Base-by-base conservation (phyloP, 2,329 filamentous ascomycete genomes). In the Claviceps pazoutovae region DNA sequence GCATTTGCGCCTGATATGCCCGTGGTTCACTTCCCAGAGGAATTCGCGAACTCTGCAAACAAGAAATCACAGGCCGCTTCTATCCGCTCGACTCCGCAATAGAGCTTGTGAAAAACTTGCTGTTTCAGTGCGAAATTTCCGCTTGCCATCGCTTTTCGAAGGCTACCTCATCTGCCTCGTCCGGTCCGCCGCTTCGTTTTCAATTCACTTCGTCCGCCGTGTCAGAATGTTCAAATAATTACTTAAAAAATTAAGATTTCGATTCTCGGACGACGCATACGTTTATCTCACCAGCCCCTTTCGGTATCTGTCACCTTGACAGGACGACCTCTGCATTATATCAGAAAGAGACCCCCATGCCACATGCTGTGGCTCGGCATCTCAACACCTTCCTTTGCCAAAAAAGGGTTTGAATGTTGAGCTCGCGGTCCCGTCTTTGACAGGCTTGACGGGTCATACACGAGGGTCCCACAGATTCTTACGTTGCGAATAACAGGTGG, bases 151-250 rank as follows among this genome's bases (percentile, higher is more conserved):
- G 23, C 9, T 21, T 19, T 30, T n/a, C n/a, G n/a, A 17, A 36
- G 23, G 21, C 48, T 43, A 26, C 26, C 37, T 44, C 30, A 11
- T 45, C 34, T 34, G 16, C 41, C 30, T 49, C 23, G 23, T n/a
- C 14, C 14, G 23, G 37, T n/a, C 37, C n/a, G 11, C 16, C 13
- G 47, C 34, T 42, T 38, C 37, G 14, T n/a, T 39, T 34, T 44
- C 26, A 3, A 38, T 17, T 21, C 7, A 34, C 34, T 14, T 45
- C 21, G 44, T 46, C 8, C 30, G 34, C 41, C 49, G 41, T 50
- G 46, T 46, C 46, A 49, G 26, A 36, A 54, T 51, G 52, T 43
- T 30, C 39, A 43, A 8, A 14, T 34, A 3, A 42, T 34, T n/a
- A 4, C 30, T 13, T n/a, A n/a, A 21, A 23, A 34, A 11, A 43